A percentile compares a stretch with the other conserved stretches of the same genome.
phyloP scores from a whole-genome alignment of 2,329 filamentous ascomycete species.

The Bipolaris cookei region DNA sequence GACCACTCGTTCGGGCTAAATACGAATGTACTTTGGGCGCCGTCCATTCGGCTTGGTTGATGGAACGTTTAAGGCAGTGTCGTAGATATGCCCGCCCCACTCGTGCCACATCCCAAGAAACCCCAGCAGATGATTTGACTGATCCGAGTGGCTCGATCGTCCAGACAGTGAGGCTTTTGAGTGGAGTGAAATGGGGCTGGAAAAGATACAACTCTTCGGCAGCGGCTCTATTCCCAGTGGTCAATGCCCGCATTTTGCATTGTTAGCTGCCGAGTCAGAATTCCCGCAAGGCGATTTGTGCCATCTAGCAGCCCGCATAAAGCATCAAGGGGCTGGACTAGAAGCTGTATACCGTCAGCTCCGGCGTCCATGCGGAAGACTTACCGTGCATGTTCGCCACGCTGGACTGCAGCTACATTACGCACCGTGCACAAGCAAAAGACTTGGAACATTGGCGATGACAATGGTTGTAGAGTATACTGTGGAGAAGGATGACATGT shows the following conservation, averaged over 20 bases:
- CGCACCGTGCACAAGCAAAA: slow-evolving; percentile 1
- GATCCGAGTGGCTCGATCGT: slow-evolving; percentile 1
- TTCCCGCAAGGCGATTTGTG: background rate
- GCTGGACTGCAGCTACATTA: slow-evolving; percentile 1
- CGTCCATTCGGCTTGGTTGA: background rate
- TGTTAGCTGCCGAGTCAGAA: background rate
- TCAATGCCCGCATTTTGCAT: background rate
- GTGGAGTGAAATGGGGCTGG: background rate
- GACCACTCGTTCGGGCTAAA: background rate
- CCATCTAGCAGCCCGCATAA: background rate
- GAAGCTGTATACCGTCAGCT: background rate
- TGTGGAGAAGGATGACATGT: slow-evolving; percentile 1
- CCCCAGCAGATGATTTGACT: background rate
- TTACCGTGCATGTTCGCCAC: background rate
- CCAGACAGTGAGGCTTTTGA: background rate
- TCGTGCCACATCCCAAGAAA: background rate
- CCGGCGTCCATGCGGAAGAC: background rate
- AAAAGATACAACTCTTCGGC: background rate
- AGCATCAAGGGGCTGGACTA: background rate
- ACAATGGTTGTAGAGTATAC: background rate
- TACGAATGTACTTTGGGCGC: background rate
- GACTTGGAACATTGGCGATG: background rate
- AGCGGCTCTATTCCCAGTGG: background rate
- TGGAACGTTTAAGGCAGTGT: background rate
- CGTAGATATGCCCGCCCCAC: background rate